Base-by-base conservation (phyloP, 176 grass and related monocot species). In the Hordeum marinum region DNA sequence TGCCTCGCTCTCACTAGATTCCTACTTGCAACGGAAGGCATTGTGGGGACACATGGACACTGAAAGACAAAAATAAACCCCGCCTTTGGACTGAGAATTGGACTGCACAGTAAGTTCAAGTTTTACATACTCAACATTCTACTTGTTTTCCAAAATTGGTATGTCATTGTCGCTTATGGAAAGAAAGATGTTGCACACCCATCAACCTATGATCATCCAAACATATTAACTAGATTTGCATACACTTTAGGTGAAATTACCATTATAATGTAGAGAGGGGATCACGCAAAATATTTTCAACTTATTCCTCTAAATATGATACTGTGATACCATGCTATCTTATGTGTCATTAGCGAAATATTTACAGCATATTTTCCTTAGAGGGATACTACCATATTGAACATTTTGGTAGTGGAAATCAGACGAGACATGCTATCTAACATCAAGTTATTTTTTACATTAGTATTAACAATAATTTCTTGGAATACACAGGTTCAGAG, bases 11-110 rank as follows among this genome's bases (percentile, higher is more conserved):
- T 90, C 48, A 62, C 12, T 73, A 98, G 96, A 95, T 98, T 65
- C 93, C 88, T 87, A 87, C 96, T 61, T 95, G 96, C 85, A 98
- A 98, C 76, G 96, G 93, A 83, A 95, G 96, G 83, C 94, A 98
- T 77, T 98, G 96, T 78, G 96, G 93, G 83, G 93, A 98, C 72
- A 95, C 91, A 78, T 98, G 92, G 77, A 77, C 80, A 35, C 32
- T 90, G 2, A 57, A n/a, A 11, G 85, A 89, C 89, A 83, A 72
- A 83, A 83, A 90, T 39, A 95, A 95, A 84, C 96, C 93, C 48
- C 76, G 50, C 25, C 70, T 98, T 64, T 95, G 96, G 91, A 94
- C 93, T 39, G 93, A 98, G 93, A 98, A 98, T 69, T 98, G 96
- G 96, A 95, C 93, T 88, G 78, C 93, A 85, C 96, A 98, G 96